Conservation (phyloP, 1,139 yeast genomes). For the Yamadazyma jaroonii region DNA sequence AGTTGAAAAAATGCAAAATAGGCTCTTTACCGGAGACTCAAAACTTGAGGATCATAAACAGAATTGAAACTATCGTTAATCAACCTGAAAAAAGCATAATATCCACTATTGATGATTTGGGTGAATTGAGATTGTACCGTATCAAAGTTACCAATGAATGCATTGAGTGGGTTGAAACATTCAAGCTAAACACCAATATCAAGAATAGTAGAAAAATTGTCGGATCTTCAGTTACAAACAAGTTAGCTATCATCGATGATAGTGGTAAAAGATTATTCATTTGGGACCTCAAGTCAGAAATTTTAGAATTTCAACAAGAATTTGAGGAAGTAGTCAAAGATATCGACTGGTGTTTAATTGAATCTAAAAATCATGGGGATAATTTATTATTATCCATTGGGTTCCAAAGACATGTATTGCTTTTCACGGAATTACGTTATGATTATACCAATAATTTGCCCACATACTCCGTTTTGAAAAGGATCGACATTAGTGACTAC, state of each 20-base stretch:
- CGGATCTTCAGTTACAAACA: slow-evolving; percentile 68
- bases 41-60: slow-evolving; percentile 46
- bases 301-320: slow-evolving; percentile 61
- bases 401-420: slow-evolving; percentile 55
- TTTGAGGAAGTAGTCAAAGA: slow-evolving; percentile 50
- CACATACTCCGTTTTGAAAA: slow-evolving; percentile 72
- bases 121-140: slow-evolving; percentile 47
- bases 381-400: slow-evolving; percentile 84
- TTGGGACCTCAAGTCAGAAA: slow-evolving; percentile 73
- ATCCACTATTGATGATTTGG: slow-evolving; percentile 55
- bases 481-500: slow-evolving; percentile 64
- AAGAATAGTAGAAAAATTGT: slow-evolving; percentile 51
- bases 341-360: slow-evolving; percentile 79
- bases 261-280: slow-evolving; percentile 52
- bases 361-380: slow-evolving; percentile 29
- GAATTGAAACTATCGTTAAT: slow-evolving; percentile 50
- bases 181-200: slow-evolving; percentile 55
- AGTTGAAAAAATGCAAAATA: slow-evolving; percentile 20
- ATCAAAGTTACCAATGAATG: slow-evolving; percentile 13
- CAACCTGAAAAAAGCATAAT: slow-evolving; percentile 51
- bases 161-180: slow-evolving; percentile 51
- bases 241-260: slow-evolving; percentile 67
- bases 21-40: slow-evolving; percentile 25
- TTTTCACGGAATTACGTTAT: slow-evolving; percentile 80
- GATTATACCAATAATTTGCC: slow-evolving; percentile 84